phyloP scores from a whole-genome alignment of 2,329 filamentous ascomycete species.

The Nannizzia gypsea region DNA sequence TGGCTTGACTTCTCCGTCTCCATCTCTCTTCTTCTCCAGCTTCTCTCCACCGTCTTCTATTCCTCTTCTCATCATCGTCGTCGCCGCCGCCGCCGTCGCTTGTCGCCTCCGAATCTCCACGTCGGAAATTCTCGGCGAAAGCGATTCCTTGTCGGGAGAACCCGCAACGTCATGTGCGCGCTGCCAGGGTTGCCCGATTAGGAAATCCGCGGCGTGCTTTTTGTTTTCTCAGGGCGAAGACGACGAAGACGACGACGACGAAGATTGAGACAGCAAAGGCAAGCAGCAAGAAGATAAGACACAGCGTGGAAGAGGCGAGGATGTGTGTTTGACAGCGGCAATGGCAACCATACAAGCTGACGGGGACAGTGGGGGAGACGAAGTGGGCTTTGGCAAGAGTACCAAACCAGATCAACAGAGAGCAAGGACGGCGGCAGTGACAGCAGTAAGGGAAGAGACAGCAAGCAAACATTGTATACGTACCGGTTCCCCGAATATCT shows the following conservation, averaged over 20 bases:
- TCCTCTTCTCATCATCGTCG: neutral
- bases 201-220: conserved; percentile 6
- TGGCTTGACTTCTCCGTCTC: neutral
- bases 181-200: neutral
- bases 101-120: neutral
- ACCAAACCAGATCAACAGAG: neutral
- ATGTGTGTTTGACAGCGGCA: neutral
- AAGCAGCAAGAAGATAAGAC: conserved; percentile 2
- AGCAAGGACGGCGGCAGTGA: neutral
- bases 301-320: neutral
- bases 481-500: conserved; percentile 28
- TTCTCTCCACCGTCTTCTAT: neutral
- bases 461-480: conserved; percentile 14
- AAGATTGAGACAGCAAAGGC: neutral
- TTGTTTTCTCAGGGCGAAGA: neutral
- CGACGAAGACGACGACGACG: neutral
- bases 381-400: neutral
- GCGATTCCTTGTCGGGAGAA: conserved; percentile 7
- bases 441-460: neutral
- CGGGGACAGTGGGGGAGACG: neutral
- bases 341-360: neutral
- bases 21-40: neutral
- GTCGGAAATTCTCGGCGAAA: neutral
- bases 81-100: neutral
- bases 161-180: conserved; percentile 11